Conservation (phyloP, 352 stramenopile species). For the Globisporangium cystogenes region DNA sequence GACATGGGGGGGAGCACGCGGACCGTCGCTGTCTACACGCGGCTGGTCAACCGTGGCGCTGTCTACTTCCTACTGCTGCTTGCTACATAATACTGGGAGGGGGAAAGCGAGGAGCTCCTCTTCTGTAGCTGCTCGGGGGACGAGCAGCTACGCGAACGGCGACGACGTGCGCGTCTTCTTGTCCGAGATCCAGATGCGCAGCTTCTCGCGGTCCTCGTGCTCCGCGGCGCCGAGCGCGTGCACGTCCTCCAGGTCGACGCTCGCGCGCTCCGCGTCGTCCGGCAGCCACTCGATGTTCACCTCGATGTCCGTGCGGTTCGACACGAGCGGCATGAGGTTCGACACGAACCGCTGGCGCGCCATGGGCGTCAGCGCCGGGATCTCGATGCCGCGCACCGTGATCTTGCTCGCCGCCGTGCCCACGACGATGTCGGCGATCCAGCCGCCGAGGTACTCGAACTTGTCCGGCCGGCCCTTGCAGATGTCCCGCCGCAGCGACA, state of each 20-base stretch:
- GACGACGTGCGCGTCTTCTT: slow-evolving; percentile 75
- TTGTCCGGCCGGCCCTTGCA: slow-evolving; percentile 78
- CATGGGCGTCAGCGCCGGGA: slow-evolving; percentile 44
- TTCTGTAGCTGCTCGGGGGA: too few relatives aligned
- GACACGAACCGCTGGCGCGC: slow-evolving; percentile 68
- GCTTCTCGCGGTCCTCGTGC: slow-evolving; percentile 57
- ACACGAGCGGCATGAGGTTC: slow-evolving; percentile 75
- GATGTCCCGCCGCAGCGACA: slow-evolving; percentile 68
- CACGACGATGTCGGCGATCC: slow-evolving; percentile 77
- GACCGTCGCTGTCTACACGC: background rate
- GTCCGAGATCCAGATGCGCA: slow-evolving; percentile 86
- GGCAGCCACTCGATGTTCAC: slow-evolving; percentile 81
- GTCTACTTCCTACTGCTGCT: slow-evolving; percentile 1
- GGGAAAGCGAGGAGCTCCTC: too few relatives aligned
- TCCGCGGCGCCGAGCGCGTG: slow-evolving; percentile 23
- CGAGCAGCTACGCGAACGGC: slow-evolving; percentile 41
- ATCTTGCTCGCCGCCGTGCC: slow-evolving; percentile 65
- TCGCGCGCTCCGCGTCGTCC: slow-evolving; percentile 40
- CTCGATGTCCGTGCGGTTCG: slow-evolving; percentile 77
- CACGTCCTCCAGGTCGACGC: slow-evolving; percentile 22
- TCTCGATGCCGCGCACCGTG: slow-evolving; percentile 75
- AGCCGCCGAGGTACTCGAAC: slow-evolving; percentile 77
- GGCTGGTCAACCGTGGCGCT: background rate
- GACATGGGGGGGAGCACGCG: background rate
- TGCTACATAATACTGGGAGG: slow-evolving; percentile 1